These are phyloP conservation scores for Candida tropicalis DNA, from an alignment of 1,139 yeast genomes.

Conservation along the genomic window DNA sequence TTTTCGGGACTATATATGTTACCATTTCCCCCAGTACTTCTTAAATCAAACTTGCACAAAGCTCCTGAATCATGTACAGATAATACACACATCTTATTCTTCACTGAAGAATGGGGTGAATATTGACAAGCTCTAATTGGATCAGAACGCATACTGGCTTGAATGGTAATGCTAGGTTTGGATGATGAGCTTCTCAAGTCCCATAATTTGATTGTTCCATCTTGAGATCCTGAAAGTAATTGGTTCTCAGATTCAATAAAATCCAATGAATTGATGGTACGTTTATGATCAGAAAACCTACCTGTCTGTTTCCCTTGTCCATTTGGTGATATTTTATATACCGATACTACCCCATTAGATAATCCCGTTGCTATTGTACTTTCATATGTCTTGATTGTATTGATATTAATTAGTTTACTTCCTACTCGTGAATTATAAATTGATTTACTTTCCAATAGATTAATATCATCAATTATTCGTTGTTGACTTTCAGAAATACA, in stretches of 20 bases:
- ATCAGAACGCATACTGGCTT: conserved; percentile 58
- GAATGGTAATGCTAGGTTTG: conserved; percentile 48
- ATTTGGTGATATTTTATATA: conserved; percentile 35
- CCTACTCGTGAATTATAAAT: conserved; percentile 44
- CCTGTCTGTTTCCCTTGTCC: conserved; percentile 45
- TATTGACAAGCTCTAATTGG: conserved; percentile 65
- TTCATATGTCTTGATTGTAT: conserved; percentile 39
- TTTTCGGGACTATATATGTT: conserved; percentile 51
- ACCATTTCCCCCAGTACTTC: conserved; percentile 31
- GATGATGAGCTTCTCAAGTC: conserved; percentile 63
- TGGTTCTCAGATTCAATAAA: conserved; percentile 60
- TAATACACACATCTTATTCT: conserved; percentile 37
- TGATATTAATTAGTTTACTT: conserved; percentile 43
- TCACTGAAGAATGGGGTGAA: conserved; percentile 48
- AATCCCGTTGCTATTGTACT: conserved; percentile 47
- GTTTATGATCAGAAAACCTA: conserved; percentile 67
- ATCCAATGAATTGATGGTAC: conserved; percentile 81
- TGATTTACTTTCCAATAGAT: conserved; percentile 50
- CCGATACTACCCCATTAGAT: conserved; percentile 39
- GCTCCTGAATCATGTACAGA: conserved; percentile 91
- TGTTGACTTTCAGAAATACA: conserved; percentile 45
- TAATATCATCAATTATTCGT: conserved; percentile 39
- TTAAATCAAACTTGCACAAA: conserved; percentile 79
- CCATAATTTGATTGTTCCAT: conserved; percentile 88
- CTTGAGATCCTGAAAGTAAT: conserved; percentile 86